phyloP scores from a whole-genome alignment of 2,329 filamentous ascomycete species.

The Aureobasidium sp. region DNA sequence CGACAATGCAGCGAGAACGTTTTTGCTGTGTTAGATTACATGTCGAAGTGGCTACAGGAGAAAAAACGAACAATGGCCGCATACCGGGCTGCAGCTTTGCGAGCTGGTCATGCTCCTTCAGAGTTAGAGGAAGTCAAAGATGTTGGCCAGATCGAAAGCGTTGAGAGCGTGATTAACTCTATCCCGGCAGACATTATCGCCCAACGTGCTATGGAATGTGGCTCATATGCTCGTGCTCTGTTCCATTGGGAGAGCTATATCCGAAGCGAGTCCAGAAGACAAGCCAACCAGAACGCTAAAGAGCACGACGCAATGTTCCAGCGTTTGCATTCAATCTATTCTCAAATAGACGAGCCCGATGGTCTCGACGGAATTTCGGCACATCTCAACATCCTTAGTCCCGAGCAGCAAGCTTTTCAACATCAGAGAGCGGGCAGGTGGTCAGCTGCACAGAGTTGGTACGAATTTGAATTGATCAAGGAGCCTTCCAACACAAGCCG shows the following conservation, averaged over 20 bases:
- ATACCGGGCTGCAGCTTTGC: constrained; percentile 34
- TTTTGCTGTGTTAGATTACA: constrained; percentile 85
- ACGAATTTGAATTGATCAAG: constrained; percentile 67
- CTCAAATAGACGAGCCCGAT: constrained; percentile 95
- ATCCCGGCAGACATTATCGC: constrained; percentile 70
- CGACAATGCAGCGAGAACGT: constrained; percentile 88
- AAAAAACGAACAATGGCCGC: constrained; percentile 51
- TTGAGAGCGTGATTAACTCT: constrained; percentile 64
- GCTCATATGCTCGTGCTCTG: constrained; percentile 82
- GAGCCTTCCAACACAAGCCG: constrained; percentile 68
- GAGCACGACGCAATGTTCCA: constrained; percentile 55
- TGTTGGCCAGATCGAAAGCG: constrained; percentile 51
- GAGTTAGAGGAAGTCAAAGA: constrained; percentile 46
- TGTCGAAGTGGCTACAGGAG: constrained; percentile 80
- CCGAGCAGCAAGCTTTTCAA: constrained; percentile 87
- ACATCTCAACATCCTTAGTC: constrained; percentile 75
- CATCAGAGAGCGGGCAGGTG: constrained; percentile 90
- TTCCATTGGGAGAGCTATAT: constrained; percentile 95
- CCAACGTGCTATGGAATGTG: constrained; percentile 82
- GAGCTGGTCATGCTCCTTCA: constrained; percentile 36
- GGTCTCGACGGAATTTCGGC: constrained; percentile 91
- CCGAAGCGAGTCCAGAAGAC: constrained; percentile 41
- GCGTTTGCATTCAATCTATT: constrained; percentile 85
- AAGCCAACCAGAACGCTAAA: constrained; percentile 41
- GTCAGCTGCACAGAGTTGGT: constrained; percentile 95